Percentiles rank a stretch among this genome's conserved stretches.
Evolutionary conservation across 2,329 filamentous ascomycete genomes (phyloP).

Genomic region (Stachybotrys elegans): DNA sequence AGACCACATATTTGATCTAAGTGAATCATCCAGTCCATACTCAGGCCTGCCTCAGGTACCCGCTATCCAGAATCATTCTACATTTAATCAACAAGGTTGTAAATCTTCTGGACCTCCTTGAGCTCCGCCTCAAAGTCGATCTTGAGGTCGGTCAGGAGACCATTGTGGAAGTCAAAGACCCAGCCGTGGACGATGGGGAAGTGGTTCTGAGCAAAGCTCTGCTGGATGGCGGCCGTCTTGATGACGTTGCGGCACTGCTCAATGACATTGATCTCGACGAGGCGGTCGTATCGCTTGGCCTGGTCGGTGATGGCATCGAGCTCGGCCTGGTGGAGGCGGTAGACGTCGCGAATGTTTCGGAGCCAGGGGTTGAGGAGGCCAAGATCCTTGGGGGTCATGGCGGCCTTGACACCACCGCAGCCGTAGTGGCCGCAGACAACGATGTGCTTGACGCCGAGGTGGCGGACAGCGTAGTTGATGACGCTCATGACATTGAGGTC

Average conservation of each 20-base stretch:
- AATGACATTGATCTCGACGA: constrained; percentile 80
- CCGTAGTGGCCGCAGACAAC: constrained; percentile 76
- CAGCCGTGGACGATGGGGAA: constrained; percentile 69
- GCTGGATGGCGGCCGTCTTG: constrained; percentile 75
- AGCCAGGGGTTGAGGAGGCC: constrained; percentile 71
- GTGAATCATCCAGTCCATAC: too few relatives aligned
- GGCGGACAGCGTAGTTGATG: constrained; percentile 79
- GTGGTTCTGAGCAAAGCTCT: constrained; percentile 57
- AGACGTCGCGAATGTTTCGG: constrained; percentile 69
- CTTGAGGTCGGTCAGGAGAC: constrained; percentile 60
- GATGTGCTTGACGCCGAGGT: constrained; percentile 77
- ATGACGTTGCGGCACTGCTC: constrained; percentile 74
- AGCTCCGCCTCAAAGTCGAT: constrained; percentile 56
- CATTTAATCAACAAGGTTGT: constrained; percentile 44
- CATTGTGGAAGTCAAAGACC: constrained; percentile 67
- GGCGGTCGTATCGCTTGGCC: constrained; percentile 57
- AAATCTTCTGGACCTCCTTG: constrained; percentile 58
- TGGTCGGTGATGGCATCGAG: constrained; percentile 58
- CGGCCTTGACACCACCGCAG: constrained; percentile 71
- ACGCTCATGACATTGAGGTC: constrained; percentile 79
- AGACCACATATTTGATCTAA: too few relatives aligned
- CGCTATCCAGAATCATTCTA: too few relatives aligned
- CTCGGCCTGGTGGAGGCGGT: constrained; percentile 65
- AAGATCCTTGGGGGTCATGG: constrained; percentile 65
- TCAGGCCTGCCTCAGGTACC: too few relatives aligned